Evolutionary conservation across 306 rosid species (phyloP), one percentile per base, ranked within the genome.

Genomic region (Psophocarpus tetragonolobus): DNA sequence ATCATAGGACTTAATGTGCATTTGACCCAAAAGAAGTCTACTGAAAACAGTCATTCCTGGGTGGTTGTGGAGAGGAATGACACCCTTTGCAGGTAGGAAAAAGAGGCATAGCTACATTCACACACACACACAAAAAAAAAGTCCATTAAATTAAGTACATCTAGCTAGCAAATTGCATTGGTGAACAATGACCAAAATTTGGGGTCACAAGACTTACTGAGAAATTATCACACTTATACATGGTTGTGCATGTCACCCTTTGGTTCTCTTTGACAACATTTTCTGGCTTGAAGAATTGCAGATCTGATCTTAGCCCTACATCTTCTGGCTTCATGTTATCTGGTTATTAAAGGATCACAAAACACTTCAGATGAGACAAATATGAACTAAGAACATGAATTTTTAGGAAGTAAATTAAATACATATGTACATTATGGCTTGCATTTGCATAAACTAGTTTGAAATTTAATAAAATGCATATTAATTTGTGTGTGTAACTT

Each of bases 41-140:
- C 90, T 89, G 79, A 89, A 89, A 44, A 91, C 97, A 18, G 97
- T 91, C 97, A 91, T 91, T 85, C 72, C 97, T 4, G 97, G 97
- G 74, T 91, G 97, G 80, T 91, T 89, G 35, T 89, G 97, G 15
- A 91, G 90, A 36, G 97, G 97, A 75, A 91, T 91, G 24, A 89
- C 97, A 1, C 91, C 94, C 0, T 44, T 83, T 35, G 85, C 84
- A 0, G 97, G 97, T 12, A 91, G 56, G 64, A 87, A 88, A 58
- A 90, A 76, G 72, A 85, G 56, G 81, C 90, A 86, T 62, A 90
- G 77, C 91, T 90, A 84, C 58, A 66, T 18, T 12, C 0, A 35
- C 18, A 71, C n/a, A n/a, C 32, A 29, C 32, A 2, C 2, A 4
- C 4, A 29, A 58, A 26, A 5, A 0, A 27, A 21, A 44, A n/a